A percentile compares a stretch with the other conserved stretches of the same genome.
phyloP scores from a whole-genome alignment of 1,284 basidiomycete genomes.

The Heliocybe sulcata region DNA sequence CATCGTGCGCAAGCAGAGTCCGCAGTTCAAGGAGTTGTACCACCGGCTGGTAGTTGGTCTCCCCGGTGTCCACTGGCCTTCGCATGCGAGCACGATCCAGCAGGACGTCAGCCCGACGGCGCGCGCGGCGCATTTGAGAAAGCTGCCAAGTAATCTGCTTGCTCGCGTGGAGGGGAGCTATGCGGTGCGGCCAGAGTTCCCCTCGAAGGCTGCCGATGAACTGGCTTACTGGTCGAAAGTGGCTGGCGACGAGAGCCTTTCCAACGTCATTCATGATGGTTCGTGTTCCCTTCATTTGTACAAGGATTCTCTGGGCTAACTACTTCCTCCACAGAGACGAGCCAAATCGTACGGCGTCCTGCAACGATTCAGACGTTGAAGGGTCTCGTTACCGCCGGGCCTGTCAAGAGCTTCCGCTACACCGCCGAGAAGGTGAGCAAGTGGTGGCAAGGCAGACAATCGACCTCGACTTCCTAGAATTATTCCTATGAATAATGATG shows the following conservation, averaged over 20 bases:
- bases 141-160: slow-evolving; percentile 68
- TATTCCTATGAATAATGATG: too few relatives aligned
- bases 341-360: slow-evolving; percentile 73
- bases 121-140: slow-evolving; percentile 65
- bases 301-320: slow-evolving; percentile 2
- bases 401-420: slow-evolving; percentile 76
- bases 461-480: neutral
- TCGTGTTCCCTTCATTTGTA: slow-evolving; percentile 15
- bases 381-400: slow-evolving; percentile 79
- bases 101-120: slow-evolving; percentile 68
- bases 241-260: slow-evolving; percentile 56
- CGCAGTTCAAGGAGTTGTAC: slow-evolving; percentile 87
- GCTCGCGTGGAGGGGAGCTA: slow-evolving; percentile 50
- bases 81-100: slow-evolving; percentile 40
- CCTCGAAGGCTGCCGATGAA: slow-evolving; percentile 47
- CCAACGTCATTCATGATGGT: slow-evolving; percentile 55
- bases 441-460: slow-evolving; percentile 56
- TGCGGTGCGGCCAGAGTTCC: slow-evolving; percentile 21
- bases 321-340: slow-evolving; percentile 47
- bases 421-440: slow-evolving; percentile 72
- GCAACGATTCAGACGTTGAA: slow-evolving; percentile 83
- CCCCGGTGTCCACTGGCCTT: slow-evolving; percentile 68
- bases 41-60: slow-evolving; percentile 70
- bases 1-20: slow-evolving; percentile 79
- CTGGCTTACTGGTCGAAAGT: slow-evolving; percentile 69